Percentiles rank a stretch among this genome's conserved stretches.
Conservation (phyloP, 1,284 basidiomycete species). For the Singerocomus inundabilis region DNA sequence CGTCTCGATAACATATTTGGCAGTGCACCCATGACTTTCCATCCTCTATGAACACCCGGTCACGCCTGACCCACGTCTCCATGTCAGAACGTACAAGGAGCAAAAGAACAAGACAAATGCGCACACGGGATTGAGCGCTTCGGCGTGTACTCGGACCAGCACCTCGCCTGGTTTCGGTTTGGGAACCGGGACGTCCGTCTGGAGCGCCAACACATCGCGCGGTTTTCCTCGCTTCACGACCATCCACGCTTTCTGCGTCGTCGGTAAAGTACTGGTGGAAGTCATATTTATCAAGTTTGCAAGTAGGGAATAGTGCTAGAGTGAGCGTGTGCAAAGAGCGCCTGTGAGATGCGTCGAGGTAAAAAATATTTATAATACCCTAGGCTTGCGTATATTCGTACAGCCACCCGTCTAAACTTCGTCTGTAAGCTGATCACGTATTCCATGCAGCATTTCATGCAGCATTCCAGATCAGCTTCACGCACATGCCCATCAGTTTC, state of each 20-base stretch:
- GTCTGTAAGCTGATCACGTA: too few species aligned
- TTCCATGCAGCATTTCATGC: too few species aligned
- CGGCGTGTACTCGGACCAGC: constrained; percentile 60
- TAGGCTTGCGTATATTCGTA: too few species aligned
- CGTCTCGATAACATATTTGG: constrained; percentile 49
- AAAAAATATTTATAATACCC: too few species aligned
- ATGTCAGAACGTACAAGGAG: background rate
- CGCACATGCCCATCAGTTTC: too few species aligned
- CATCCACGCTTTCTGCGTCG: constrained; percentile 43
- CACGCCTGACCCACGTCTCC: background rate
- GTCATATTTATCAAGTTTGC: constrained; percentile 3
- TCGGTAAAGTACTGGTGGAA: constrained; percentile 23
- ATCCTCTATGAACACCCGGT: constrained; percentile 38
- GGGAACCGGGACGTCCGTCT: constrained; percentile 46
- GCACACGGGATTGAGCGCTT: constrained; percentile 67
- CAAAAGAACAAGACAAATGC: constrained; percentile 15
- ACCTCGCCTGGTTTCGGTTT: constrained; percentile 36
- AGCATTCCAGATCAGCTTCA: too few species aligned
- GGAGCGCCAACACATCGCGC: constrained; percentile 43
- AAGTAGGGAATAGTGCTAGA: too few species aligned
- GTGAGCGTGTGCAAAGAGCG: too few species aligned
- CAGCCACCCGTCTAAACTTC: too few species aligned
- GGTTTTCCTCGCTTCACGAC: constrained; percentile 42
- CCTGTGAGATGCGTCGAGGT: too few species aligned
- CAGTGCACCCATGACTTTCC: constrained; percentile 53